Evolutionary conservation across 2,329 filamentous ascomycete genomes (phyloP).

Genomic region (Aureobasidium namibiae): DNA sequence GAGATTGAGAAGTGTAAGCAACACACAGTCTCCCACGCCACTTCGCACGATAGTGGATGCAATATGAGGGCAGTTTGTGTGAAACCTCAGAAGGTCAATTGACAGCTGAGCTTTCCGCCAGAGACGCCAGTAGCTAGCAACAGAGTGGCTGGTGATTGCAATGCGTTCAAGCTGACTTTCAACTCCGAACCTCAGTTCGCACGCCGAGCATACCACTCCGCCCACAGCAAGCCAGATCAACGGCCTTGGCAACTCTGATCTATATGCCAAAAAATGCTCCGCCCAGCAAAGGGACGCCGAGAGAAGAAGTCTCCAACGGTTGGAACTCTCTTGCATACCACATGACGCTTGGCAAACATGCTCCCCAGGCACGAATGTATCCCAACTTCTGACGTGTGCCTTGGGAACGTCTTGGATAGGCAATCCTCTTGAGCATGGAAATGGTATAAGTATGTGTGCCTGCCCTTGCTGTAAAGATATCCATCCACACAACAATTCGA

Average conservation of each 20-base stretch:
- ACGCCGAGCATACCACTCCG: background rate
- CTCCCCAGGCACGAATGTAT: background rate
- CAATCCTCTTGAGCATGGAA: background rate
- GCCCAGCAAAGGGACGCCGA: background rate
- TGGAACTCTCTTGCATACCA: background rate
- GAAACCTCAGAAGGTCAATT: background rate
- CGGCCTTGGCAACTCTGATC: background rate
- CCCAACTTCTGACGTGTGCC: background rate
- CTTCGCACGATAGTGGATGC: background rate
- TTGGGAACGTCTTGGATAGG: background rate
- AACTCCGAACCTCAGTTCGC: background rate
- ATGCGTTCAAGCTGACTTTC: background rate
- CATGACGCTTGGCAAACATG: background rate
- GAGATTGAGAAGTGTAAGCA: background rate
- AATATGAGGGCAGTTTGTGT: too few species aligned
- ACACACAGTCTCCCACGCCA: background rate
- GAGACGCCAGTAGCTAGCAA: background rate
- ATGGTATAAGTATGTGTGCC: constrained; percentile 1
- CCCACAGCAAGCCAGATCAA: background rate
- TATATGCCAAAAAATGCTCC: background rate
- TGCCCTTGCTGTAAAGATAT: background rate
- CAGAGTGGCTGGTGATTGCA: background rate
- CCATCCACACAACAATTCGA: background rate
- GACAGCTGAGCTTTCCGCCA: background rate
- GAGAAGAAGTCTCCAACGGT: background rate